Evolutionary conservation across 805 yeast genomes (phyloP).

Genomic region (Spathaspora arborariae): DNA sequence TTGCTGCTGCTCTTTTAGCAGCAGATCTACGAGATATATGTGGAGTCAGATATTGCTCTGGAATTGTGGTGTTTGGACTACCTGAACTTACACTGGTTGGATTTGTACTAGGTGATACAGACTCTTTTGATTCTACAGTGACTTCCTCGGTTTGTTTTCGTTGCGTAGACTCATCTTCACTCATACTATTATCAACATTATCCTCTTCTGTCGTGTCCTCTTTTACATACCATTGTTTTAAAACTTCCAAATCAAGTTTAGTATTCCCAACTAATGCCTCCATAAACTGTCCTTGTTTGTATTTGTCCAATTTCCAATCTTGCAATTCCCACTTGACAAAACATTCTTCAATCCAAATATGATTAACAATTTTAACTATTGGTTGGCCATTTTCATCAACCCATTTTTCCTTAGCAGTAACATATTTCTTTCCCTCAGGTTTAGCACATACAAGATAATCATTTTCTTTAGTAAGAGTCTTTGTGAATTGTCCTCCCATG

Average conservation of each 20-base stretch:
- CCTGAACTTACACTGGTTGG: no score
- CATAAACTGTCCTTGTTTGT: conserved; percentile 37
- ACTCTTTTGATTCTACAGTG: background rate
- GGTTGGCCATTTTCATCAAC: conserved; percentile 20
- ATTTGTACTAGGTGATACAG: background rate
- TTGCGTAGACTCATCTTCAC: conserved; percentile 19
- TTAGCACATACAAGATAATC: conserved; percentile 71
- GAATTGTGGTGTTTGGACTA: no score
- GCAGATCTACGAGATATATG: conserved; percentile 48
- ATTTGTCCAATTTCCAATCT: conserved; percentile 44
- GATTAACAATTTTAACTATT: conserved; percentile 59
- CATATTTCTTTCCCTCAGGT: conserved; percentile 68
- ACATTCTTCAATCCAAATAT: conserved; percentile 85
- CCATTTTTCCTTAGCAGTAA: conserved; percentile 68
- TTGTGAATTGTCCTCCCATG: conserved; percentile 76
- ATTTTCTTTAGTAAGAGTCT: conserved; percentile 58
- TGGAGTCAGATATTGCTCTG: background rate
- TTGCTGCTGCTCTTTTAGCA: conserved; percentile 59
- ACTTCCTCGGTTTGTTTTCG: background rate
- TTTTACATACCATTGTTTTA: conserved; percentile 32
- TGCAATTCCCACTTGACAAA: conserved; percentile 55
- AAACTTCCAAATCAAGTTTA: conserved; percentile 37
- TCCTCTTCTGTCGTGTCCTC: conserved; percentile 10
- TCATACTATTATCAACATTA: conserved; percentile 26
- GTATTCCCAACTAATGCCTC: conserved; percentile 53